These are phyloP conservation scores for Sphaerulina musiva DNA, from an alignment of 2,329 filamentous ascomycete species.

Conservation along the genomic window DNA sequence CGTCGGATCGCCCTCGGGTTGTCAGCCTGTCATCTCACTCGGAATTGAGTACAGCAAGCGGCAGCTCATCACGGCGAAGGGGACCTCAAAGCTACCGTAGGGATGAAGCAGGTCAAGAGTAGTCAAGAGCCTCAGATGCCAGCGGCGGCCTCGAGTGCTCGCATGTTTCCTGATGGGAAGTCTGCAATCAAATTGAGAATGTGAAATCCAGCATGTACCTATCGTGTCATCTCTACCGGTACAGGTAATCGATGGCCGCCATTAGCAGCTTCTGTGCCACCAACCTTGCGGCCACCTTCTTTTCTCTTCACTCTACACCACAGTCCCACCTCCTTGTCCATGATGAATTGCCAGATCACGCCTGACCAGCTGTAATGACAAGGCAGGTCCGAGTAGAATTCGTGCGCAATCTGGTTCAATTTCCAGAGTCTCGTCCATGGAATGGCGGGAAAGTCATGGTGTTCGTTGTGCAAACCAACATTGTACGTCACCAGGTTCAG, in stretches of 20 bases:
- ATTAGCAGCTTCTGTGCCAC: conserved; percentile 19
- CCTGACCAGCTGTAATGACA: conserved; percentile 83
- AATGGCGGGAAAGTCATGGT: conserved; percentile 96
- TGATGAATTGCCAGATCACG: conserved; percentile 93
- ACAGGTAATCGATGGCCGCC: conserved; percentile 15
- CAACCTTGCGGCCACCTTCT: conserved; percentile 62
- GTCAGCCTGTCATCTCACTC: too few species aligned
- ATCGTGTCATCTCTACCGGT: conserved; percentile 15
- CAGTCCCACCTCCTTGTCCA: conserved; percentile 81
- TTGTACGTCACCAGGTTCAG: conserved; percentile 94
- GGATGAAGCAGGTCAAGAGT: too few species aligned
- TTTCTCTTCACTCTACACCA: conserved; percentile 90
- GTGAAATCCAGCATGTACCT: neutral
- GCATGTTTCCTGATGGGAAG: too few species aligned
- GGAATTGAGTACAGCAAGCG: too few species aligned
- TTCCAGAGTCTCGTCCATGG: conserved; percentile 83
- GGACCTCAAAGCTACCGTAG: too few species aligned
- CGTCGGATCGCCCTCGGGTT: too few species aligned
- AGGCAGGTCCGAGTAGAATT: conserved; percentile 87
- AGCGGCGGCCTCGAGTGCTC: too few species aligned
- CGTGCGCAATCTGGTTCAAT: conserved; percentile 71
- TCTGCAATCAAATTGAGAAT: too few species aligned
- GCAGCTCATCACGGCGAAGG: too few species aligned
- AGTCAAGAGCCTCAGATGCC: too few species aligned
- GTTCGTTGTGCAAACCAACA: conserved; percentile 95